A percentile compares a stretch with the other conserved stretches of the same genome.
phyloP scores from a whole-genome alignment of 495 filamentous ascomycete genomes.

The Neurospora sp. region DNA sequence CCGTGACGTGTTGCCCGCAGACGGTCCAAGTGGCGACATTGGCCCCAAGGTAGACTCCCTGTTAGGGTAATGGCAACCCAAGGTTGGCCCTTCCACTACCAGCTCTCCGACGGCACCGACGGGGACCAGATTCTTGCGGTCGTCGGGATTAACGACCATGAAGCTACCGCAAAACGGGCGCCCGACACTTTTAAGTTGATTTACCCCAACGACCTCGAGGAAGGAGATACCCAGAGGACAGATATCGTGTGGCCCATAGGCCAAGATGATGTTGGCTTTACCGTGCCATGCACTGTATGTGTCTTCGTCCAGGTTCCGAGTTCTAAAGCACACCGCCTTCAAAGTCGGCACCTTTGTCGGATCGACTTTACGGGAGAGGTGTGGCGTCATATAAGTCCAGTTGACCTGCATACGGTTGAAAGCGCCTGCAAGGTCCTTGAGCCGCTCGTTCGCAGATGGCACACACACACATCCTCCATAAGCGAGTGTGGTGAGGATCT shows the following conservation, averaged over 20 bases:
- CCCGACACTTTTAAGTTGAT: conserved; percentile 29
- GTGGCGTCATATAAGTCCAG: conserved; percentile 39
- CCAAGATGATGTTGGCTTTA: conserved; percentile 33
- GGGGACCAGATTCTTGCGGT: conserved; percentile 35
- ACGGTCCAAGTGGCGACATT: conserved; percentile 13
- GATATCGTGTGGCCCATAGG: conserved; percentile 34
- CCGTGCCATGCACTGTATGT: conserved; percentile 31
- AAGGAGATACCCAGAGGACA: conserved; percentile 37
- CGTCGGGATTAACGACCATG: conserved; percentile 38
- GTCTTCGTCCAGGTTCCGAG: conserved; percentile 32
- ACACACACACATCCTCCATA: conserved; percentile 41
- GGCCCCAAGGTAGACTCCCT: conserved; percentile 19
- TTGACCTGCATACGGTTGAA: conserved; percentile 38
- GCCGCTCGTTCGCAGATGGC: conserved; percentile 30
- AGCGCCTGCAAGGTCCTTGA: conserved; percentile 26
- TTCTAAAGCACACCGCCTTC: conserved; percentile 36
- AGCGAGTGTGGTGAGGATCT: conserved; percentile 56
- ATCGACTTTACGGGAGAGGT: conserved; percentile 34
- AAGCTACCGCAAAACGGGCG: conserved; percentile 34
- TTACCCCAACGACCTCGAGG: conserved; percentile 26
- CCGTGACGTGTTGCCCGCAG: conserved; percentile 8
- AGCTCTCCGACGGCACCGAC: conserved; percentile 39
- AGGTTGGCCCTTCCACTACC: conserved; percentile 35
- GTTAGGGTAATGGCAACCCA: conserved; percentile 26
- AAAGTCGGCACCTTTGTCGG: conserved; percentile 25